Evolutionary conservation across 352 stramenopile species (phyloP).

Genomic region (Phytopythium kandeliae): DNA sequence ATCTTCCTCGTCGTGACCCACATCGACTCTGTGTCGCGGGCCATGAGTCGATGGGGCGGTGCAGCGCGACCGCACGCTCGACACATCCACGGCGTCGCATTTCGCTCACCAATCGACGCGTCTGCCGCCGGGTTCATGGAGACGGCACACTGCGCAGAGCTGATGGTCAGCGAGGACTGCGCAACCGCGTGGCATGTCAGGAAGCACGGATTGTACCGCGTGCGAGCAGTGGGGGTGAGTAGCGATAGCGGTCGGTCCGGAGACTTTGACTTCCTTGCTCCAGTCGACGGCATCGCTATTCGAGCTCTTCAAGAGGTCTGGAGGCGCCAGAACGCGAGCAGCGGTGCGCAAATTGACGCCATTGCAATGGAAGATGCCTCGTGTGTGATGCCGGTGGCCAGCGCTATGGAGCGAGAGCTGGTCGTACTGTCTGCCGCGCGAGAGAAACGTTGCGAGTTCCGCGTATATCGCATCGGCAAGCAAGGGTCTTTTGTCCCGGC

Average conservation of each 20-base stretch:
- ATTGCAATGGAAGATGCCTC: background rate
- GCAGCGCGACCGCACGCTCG: constrained; percentile 21
- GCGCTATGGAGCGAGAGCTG: background rate
- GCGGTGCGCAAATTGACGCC: no score
- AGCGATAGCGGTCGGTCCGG: background rate
- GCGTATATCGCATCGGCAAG: constrained; percentile 1
- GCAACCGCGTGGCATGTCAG: constrained; percentile 23
- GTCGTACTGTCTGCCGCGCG: background rate
- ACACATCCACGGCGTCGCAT: constrained; percentile 27
- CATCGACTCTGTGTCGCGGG: background rate
- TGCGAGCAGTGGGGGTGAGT: constrained; percentile 11
- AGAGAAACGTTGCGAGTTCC: background rate
- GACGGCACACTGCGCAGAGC: constrained; percentile 14
- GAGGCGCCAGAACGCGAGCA: background rate
- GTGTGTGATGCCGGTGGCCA: constrained; percentile 7
- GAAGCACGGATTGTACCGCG: constrained; percentile 27
- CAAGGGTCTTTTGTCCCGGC: background rate
- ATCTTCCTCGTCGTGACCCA: background rate
- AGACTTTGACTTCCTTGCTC: constrained; percentile 10
- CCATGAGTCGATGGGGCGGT: background rate
- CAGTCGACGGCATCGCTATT: constrained; percentile 6
- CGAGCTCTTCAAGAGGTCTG: constrained; percentile 8
- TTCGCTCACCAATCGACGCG: constrained; percentile 11
- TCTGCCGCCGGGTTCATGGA: constrained; percentile 7
- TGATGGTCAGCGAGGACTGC: constrained; percentile 20